Conservation (phyloP, 768 basidiomycete species). For the Russula griseocarnosa region DNA sequence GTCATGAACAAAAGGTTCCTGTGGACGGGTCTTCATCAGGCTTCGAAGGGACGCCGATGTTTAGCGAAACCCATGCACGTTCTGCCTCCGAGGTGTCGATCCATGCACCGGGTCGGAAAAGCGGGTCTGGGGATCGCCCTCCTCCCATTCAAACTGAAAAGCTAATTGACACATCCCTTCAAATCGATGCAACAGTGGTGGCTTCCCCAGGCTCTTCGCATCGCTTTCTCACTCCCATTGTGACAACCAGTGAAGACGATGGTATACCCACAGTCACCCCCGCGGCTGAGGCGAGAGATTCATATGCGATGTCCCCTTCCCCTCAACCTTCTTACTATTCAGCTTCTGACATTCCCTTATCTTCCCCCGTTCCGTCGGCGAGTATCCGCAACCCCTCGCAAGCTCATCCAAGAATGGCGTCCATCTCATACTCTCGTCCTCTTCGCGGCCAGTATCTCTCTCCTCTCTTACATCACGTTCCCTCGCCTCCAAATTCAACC, state of each 20-base stretch:
- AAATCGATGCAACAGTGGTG: background rate
- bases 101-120: conserved; percentile 48
- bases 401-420: conserved; percentile 33
- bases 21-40: conserved; percentile 31
- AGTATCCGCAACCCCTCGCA: conserved; percentile 25
- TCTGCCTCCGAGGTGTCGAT: conserved; percentile 59
- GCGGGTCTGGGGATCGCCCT: conserved; percentile 33
- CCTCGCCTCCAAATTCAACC: conserved; percentile 35
- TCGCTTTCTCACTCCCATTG: background rate
- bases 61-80: conserved; percentile 56
- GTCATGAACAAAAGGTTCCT: conserved; percentile 40
- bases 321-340: conserved; percentile 55
- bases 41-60: conserved; percentile 69
- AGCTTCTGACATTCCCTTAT: conserved; percentile 44
- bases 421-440: conserved; percentile 27
- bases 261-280: conserved; percentile 13
- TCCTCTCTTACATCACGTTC: conserved; percentile 41
- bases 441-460: conserved; percentile 36
- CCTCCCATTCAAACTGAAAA: conserved; percentile 5
- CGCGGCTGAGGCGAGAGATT: conserved; percentile 28
- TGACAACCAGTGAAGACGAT: background rate
- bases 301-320: conserved; percentile 24
- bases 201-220: background rate
- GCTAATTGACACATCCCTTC: conserved; percentile 1
- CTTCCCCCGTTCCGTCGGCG: conserved; percentile 54